These are phyloP conservation scores for Mixia osmundae DNA, from an alignment of 1,284 basidiomycete species.

Conservation along the genomic window DNA sequence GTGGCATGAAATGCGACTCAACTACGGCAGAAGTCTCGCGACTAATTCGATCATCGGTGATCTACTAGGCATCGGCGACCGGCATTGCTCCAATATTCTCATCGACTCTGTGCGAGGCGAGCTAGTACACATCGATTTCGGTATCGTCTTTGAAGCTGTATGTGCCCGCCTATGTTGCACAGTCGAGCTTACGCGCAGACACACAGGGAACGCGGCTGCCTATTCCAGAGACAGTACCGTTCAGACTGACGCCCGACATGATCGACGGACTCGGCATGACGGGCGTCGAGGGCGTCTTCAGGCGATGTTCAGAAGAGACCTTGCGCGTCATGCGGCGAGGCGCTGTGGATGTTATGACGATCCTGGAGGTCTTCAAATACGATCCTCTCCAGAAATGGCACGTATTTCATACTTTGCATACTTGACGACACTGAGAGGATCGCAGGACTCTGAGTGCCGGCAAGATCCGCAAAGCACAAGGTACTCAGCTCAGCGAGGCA, in stretches of 20 bases:
- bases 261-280: constrained; percentile 80
- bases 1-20: constrained; percentile 83
- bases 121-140: constrained; percentile 82
- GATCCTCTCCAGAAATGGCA: constrained; percentile 86
- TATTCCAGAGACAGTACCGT: constrained; percentile 75
- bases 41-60: constrained; percentile 87
- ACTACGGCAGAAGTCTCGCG: constrained; percentile 75
- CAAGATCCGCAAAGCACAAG: constrained; percentile 13
- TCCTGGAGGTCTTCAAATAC: constrained; percentile 89
- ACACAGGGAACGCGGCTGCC: constrained; percentile 51
- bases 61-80: constrained; percentile 74
- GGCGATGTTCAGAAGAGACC: constrained; percentile 83
- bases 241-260: constrained; percentile 79
- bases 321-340: constrained; percentile 65
- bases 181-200: not conserved
- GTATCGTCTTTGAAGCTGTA: constrained; percentile 70
- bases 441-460: constrained; percentile 13
- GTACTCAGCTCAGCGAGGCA: constrained; percentile 9
- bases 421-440: constrained; percentile 6
- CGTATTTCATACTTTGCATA: constrained; percentile 16
- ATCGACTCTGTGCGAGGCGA: constrained; percentile 65
- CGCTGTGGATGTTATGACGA: constrained; percentile 70
- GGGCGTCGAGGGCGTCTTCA: constrained; percentile 81
- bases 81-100: constrained; percentile 80
- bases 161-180: constrained; percentile 2